Base-by-base conservation (phyloP, 2,329 filamentous ascomycete genomes). In the Coniochaeta sp. region DNA sequence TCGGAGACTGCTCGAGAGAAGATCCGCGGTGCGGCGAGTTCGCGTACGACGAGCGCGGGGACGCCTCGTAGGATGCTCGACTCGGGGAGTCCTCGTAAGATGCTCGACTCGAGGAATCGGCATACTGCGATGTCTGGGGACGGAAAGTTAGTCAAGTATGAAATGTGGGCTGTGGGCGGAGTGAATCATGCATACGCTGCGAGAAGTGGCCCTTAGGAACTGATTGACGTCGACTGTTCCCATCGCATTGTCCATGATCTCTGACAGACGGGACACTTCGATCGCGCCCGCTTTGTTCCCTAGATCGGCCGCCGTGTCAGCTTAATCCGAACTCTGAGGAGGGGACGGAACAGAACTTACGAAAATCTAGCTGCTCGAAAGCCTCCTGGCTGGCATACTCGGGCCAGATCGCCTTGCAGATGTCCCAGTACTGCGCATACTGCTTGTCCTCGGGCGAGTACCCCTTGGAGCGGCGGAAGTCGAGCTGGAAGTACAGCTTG, bases 401-500 rank as follows among this genome's bases (percentile, higher is more conserved):
- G 55, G 55, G 55, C 55, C 55, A 57, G 16, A 57, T 57, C 6
- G 55, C 55, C 55, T 57, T 44, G 36, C 55, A 57, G 19, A 57
- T 57, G 7, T 57, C 38, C 34, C 34, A 57, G 26, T 57, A 57
- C 55, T 57, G 55, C 34, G 28, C 28, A n/a, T 56, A 26, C 30
- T 56, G 54, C 30, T 56, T 56, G 54, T 56, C 54, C 26, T 57
- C 55, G 22, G 34, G 10, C 34, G 55, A 40, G 55, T 44, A 28
- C 4, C 8, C 24, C 26, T 44, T 30, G 19, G 55, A 57, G 34
- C 55, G 34, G 34, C 55, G 34, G 55, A 57, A 57, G 38, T 57
- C 55, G 19, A 57, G 55, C 34, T 44, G 34, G 55, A 57, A 57
- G 36, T 57, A 57, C 16, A 3, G 12, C 55, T 30, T 44, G 38